A percentile compares a stretch with the other conserved stretches of the same genome.
Conservation (phyloP, 805 yeast species). For the Nakazawaea ishiwadae region DNA sequence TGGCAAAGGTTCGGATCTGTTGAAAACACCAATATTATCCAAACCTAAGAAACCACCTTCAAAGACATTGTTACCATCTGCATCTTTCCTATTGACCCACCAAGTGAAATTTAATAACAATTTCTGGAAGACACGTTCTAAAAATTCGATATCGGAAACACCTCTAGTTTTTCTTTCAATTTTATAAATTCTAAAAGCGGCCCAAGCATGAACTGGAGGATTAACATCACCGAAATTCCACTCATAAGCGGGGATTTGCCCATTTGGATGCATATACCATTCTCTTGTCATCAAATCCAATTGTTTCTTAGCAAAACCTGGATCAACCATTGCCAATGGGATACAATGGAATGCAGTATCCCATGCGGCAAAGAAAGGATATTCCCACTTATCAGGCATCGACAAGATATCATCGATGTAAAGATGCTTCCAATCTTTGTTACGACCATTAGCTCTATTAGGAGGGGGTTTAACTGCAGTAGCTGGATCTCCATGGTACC, state of each 20-base stretch:
- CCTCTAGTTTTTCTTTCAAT: slow-evolving; percentile 83
- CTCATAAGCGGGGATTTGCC: slow-evolving; percentile 96
- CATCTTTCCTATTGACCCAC: slow-evolving; percentile 95
- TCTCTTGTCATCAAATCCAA: slow-evolving; percentile 82
- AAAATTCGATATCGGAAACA: slow-evolving; percentile 71
- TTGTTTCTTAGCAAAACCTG: slow-evolving; percentile 86
- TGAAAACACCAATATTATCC: slow-evolving; percentile 89
- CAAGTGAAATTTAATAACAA: slow-evolving; percentile 85
- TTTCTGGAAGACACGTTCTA: slow-evolving; percentile 92
- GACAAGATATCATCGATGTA: slow-evolving; percentile 85
- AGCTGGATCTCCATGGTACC: slow-evolving; percentile 83
- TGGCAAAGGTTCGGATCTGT: slow-evolving; percentile 89
- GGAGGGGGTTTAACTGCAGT: slow-evolving; percentile 73
- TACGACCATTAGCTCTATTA: slow-evolving; percentile 82
- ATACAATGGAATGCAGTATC: slow-evolving; percentile 94
- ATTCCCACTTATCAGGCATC: slow-evolving; percentile 94
- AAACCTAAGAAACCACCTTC: slow-evolving; percentile 93
- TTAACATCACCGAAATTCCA: slow-evolving; percentile 96
- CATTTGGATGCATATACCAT: slow-evolving; percentile 98
- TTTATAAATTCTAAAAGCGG: slow-evolving; percentile 82
- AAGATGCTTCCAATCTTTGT: slow-evolving; percentile 83
- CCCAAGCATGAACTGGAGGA: slow-evolving; percentile 98
- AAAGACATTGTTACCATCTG: slow-evolving; percentile 81
- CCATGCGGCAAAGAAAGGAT: slow-evolving; percentile 96
- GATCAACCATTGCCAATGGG: slow-evolving; percentile 91